phyloP scores from a whole-genome alignment of 1,284 basidiomycete genomes.

The Ceratobasidium sp. region DNA sequence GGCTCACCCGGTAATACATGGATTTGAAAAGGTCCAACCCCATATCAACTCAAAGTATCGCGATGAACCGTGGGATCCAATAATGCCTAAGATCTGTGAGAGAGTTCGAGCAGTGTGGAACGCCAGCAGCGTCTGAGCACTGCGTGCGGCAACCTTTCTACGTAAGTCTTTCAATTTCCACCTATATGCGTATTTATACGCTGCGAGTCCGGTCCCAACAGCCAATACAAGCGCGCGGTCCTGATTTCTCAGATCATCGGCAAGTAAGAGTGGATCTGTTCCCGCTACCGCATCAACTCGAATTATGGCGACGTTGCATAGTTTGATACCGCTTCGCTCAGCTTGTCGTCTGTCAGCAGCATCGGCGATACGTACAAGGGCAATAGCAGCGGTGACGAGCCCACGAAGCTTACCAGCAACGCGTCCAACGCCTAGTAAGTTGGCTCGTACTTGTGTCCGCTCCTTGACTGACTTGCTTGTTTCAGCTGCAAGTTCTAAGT shows the following conservation, averaged over 20 bases:
- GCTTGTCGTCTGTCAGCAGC: conserved; percentile 11
- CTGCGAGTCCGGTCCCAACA: conserved; percentile 6
- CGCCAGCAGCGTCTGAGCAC: too few relatives aligned
- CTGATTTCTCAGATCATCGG: conserved; percentile 28
- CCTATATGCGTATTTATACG: neutral
- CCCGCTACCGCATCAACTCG: conserved; percentile 14
- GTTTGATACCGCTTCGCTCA: conserved; percentile 48
- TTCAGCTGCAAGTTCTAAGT: conserved; percentile 1
- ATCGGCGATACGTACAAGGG: conserved; percentile 40
- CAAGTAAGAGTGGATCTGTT: neutral
- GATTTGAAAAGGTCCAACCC: too few relatives aligned
- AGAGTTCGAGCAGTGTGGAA: too few relatives aligned
- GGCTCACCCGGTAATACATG: too few relatives aligned
- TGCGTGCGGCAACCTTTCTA: conserved; percentile 46
- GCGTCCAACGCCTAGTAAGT: conserved; percentile 32
- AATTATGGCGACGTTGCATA: conserved; percentile 46
- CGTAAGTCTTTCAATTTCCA: neutral
- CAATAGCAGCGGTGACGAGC: conserved; percentile 30
- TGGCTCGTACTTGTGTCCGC: neutral
- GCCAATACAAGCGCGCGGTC: conserved; percentile 52
- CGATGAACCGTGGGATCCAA: too few relatives aligned
- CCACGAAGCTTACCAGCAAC: conserved; percentile 26
- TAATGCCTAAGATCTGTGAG: too few relatives aligned
- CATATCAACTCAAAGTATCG: too few relatives aligned
- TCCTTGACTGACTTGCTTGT: neutral